phyloP scores from a whole-genome alignment of 2,329 filamentous ascomycete genomes.

The Aspergillus vadensis region DNA sequence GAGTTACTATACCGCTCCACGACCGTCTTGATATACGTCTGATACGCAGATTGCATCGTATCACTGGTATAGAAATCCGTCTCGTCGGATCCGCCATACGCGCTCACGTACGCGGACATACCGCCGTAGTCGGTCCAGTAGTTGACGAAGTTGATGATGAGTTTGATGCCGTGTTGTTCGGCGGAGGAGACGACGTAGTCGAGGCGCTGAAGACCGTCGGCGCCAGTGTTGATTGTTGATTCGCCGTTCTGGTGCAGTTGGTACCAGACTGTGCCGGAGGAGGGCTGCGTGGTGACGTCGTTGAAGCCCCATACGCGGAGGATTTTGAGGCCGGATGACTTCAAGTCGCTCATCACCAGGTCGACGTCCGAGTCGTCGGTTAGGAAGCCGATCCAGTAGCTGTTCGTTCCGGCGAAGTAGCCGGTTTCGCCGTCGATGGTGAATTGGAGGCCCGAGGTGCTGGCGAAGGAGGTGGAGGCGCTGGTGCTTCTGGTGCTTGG shows the following conservation, averaged over 20 bases:
- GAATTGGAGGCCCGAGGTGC: conserved; percentile 35
- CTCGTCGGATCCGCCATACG: conserved; percentile 54
- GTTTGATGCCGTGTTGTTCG: conserved; percentile 61
- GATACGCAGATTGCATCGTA: conserved; percentile 60
- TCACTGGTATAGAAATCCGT: conserved; percentile 60
- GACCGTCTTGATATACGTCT: conserved; percentile 61
- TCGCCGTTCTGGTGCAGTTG: conserved; percentile 41
- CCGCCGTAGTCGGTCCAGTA: conserved; percentile 71
- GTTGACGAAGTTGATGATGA: conserved; percentile 63
- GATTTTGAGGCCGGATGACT: conserved; percentile 51
- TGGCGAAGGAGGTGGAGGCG: conserved; percentile 24
- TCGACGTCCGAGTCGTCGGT: conserved; percentile 54
- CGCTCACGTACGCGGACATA: conserved; percentile 60
- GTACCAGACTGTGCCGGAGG: conserved; percentile 49
- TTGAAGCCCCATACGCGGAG: conserved; percentile 59
- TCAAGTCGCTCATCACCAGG: conserved; percentile 35
- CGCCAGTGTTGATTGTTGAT: conserved; percentile 62
- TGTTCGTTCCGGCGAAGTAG: conserved; percentile 54
- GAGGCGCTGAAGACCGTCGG: conserved; percentile 64
- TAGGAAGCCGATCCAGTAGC: conserved; percentile 56
- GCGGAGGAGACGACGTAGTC: conserved; percentile 65
- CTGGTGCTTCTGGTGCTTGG: background rate
- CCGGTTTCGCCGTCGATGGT: conserved; percentile 42
- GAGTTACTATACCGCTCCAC: conserved; percentile 62
- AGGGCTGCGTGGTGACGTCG: conserved; percentile 45